Evolutionary conservation across 139 green algal species (phyloP).

Genomic region (Micractinium conductrix): DNA sequence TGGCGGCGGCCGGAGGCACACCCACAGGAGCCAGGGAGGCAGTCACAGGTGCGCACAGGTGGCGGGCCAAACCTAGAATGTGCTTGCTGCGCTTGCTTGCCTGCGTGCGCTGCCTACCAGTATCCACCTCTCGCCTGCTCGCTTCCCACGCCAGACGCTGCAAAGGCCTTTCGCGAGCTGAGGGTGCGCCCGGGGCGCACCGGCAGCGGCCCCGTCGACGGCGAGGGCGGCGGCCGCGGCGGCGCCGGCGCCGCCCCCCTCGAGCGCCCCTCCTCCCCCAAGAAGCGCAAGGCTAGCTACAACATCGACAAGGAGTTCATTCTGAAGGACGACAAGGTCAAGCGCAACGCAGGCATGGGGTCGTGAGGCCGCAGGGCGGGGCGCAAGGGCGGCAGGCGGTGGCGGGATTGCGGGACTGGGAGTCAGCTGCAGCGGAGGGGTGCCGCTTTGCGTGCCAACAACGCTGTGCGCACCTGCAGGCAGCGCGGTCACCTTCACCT

Average conservation of each 20-base stretch:
- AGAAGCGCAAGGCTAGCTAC: constrained; percentile 45
- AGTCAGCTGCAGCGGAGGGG: neutral
- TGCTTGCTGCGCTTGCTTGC: too few relatives aligned
- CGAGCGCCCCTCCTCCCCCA: constrained; percentile 27
- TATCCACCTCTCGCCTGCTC: too few relatives aligned
- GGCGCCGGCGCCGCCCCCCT: neutral
- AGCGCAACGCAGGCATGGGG: constrained; percentile 23
- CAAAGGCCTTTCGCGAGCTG: constrained; percentile 39
- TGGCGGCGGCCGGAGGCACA: too few relatives aligned
- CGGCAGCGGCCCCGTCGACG: neutral
- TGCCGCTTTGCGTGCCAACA: neutral
- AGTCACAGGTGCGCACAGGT: too few relatives aligned
- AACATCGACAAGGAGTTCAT: constrained; percentile 41
- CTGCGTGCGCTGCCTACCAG: too few relatives aligned
- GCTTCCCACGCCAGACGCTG: too few relatives aligned
- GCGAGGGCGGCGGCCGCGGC: neutral
- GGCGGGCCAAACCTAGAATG: too few relatives aligned
- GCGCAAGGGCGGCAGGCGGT: too few relatives aligned
- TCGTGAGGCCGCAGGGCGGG: neutral
- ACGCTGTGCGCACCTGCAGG: neutral
- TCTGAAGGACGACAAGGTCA: constrained; percentile 40
- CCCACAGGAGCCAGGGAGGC: too few relatives aligned
- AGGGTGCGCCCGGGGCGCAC: constrained; percentile 19
- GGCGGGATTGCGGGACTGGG: neutral
- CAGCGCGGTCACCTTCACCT: neutral